Conservation (phyloP, 2,329 filamentous ascomycete genomes). For the Davidsoniella virescens region DNA sequence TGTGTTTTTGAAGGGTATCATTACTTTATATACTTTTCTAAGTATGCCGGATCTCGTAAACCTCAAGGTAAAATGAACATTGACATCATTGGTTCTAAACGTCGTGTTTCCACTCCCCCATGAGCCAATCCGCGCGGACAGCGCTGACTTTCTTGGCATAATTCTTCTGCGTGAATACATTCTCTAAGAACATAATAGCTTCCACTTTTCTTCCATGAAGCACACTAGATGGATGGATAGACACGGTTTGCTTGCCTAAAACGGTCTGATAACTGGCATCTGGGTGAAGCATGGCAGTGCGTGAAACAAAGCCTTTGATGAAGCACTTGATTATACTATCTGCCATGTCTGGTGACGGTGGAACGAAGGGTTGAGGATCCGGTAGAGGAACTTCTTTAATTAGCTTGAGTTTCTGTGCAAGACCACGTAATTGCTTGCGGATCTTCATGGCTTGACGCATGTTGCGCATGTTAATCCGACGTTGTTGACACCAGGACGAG, state of each 20-base stretch:
- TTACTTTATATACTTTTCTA: not conserved
- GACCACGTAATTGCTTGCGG: slow-evolving; percentile 40
- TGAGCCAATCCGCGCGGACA: slow-evolving; percentile 43
- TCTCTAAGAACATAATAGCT: slow-evolving; percentile 52
- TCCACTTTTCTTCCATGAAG: slow-evolving; percentile 46
- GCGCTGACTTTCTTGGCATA: slow-evolving; percentile 51
- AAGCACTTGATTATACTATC: slow-evolving; percentile 44
- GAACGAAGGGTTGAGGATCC: slow-evolving; percentile 40
- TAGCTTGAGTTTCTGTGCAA: slow-evolving; percentile 37
- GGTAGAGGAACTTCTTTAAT: slow-evolving; percentile 26
- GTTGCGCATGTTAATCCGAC: slow-evolving; percentile 40
- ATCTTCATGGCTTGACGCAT: slow-evolving; percentile 48
- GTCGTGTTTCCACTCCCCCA: slow-evolving; percentile 28
- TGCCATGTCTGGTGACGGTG: slow-evolving; percentile 36
- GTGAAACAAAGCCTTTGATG: slow-evolving; percentile 41
- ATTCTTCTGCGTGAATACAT: slow-evolving; percentile 50
- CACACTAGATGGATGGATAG: slow-evolving; percentile 47
- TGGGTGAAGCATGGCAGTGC: slow-evolving; percentile 43
- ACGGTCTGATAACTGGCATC: slow-evolving; percentile 45
- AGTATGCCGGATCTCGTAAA: not conserved
- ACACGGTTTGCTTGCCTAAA: slow-evolving; percentile 42
- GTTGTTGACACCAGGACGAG: slow-evolving; percentile 39
- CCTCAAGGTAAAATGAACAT: not conserved
- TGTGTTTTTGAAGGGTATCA: not conserved
- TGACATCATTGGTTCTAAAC: not conserved